Evolutionary conservation across 2,329 filamentous ascomycete genomes (phyloP).

Genomic region (Pseudocercospora fuligena): DNA sequence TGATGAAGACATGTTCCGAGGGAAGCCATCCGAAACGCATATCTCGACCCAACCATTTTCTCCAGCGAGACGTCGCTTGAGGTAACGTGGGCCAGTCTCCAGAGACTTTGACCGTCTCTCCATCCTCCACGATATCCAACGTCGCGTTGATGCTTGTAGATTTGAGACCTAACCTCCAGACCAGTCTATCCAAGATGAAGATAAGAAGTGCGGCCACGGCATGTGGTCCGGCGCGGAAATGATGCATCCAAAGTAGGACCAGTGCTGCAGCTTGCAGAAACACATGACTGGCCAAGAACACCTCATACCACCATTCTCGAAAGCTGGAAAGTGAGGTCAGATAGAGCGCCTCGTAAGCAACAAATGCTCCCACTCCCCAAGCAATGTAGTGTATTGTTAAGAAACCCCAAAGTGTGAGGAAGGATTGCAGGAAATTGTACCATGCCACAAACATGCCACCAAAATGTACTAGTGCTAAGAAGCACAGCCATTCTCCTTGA

Average conservation of each 20-base stretch:
- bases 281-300: conserved; percentile 65
- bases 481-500: conserved; percentile 65
- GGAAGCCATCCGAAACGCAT: conserved; percentile 59
- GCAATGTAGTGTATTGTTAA: conserved; percentile 58
- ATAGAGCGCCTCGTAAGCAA: conserved; percentile 65
- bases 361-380: conserved; percentile 60
- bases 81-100: conserved; percentile 47
- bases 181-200: conserved; percentile 61
- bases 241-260: conserved; percentile 65
- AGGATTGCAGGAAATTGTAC: conserved; percentile 53
- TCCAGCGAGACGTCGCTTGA: background rate
- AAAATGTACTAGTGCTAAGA: conserved; percentile 63
- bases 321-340: conserved; percentile 66
- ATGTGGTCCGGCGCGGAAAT: conserved; percentile 58
- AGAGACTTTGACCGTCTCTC: conserved; percentile 59
- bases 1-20: conserved; percentile 68
- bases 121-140: conserved; percentile 60
- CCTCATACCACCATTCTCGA: conserved; percentile 65
- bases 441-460: conserved; percentile 60
- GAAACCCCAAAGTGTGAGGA: conserved; percentile 56
- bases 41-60: conserved; percentile 35
- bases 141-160: conserved; percentile 55
- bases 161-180: conserved; percentile 62
- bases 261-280: conserved; percentile 61
- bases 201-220: conserved; percentile 59